Percentiles rank a stretch among this genome's conserved stretches.
Evolutionary conservation across 805 yeast species (phyloP).

Genomic region (Yarrowia yakushimensis): DNA sequence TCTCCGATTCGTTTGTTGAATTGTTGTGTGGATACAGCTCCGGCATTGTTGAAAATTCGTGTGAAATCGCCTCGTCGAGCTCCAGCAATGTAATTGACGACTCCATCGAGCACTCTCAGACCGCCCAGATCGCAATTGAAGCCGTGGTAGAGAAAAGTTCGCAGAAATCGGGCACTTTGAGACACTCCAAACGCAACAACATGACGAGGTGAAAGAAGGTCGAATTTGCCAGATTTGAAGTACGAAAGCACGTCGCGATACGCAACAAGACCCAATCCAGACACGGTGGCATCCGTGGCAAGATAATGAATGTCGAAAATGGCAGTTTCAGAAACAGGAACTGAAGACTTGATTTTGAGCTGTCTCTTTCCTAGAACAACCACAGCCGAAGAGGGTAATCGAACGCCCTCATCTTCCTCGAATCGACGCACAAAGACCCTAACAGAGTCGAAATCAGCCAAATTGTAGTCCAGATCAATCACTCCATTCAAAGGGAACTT

Average conservation of each 20-base stretch:
- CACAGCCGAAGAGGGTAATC: not conserved
- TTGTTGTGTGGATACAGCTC: constrained; percentile 21
- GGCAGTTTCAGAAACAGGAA: not conserved
- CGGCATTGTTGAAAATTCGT: not conserved
- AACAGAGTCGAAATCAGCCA: not conserved
- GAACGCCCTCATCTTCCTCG: not conserved
- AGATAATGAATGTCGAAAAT: constrained; percentile 16
- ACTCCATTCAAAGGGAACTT: not conserved
- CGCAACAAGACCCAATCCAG: constrained; percentile 12
- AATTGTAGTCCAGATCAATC: constrained; percentile 6
- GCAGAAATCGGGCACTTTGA: constrained; percentile 20
- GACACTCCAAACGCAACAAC: constrained; percentile 11
- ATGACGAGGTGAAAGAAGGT: not conserved
- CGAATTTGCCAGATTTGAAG: not conserved
- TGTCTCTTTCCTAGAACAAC: not conserved
- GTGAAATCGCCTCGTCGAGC: constrained; percentile 21
- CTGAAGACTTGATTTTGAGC: not conserved
- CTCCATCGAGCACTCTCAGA: constrained; percentile 9
- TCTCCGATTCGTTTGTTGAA: constrained; percentile 22
- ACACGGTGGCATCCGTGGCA: constrained; percentile 2
- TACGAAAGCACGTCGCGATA: not conserved
- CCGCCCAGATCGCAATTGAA: constrained; percentile 8
- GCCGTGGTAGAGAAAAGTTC: constrained; percentile 16
- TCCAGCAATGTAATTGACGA: constrained; percentile 21
- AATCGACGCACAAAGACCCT: constrained; percentile 16